A percentile compares a stretch with the other conserved stretches of the same genome.
Evolutionary conservation across 2,329 filamentous ascomycete species (phyloP).

Genomic region (Xylariaceae sp.): DNA sequence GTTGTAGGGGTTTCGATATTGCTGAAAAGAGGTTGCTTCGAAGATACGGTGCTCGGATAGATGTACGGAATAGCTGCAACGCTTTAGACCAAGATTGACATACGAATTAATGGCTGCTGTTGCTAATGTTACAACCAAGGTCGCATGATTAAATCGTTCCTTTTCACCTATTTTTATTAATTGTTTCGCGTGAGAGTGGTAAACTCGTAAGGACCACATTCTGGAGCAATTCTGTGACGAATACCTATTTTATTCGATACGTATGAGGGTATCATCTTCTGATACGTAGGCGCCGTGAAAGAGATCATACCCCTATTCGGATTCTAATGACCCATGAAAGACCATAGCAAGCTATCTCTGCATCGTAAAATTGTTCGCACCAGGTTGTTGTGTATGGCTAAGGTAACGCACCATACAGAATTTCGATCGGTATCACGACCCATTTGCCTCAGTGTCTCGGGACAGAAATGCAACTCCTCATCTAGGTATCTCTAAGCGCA

Average conservation of each 20-base stretch:
- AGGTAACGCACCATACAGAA: background rate
- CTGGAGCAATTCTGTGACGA: too few relatives aligned
- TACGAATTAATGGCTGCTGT: background rate
- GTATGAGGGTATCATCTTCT: too few relatives aligned
- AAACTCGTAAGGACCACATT: too few relatives aligned
- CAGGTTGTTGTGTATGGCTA: background rate
- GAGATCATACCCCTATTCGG: too few relatives aligned
- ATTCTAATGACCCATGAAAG: background rate
- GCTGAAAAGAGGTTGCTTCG: slow-evolving; percentile 1
- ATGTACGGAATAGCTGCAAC: background rate
- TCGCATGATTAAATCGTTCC: too few relatives aligned
- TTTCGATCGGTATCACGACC: background rate
- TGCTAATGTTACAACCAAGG: background rate
- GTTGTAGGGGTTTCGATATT: background rate
- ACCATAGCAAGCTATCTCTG: background rate
- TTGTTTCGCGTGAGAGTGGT: too few relatives aligned
- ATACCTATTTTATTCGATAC: too few relatives aligned
- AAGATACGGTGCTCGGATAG: slow-evolving; percentile 4
- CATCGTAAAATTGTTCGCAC: background rate
- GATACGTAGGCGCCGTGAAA: too few relatives aligned
- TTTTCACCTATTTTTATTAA: too few relatives aligned
- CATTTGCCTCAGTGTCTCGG: background rate
- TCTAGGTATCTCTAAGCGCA: background rate
- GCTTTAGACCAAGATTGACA: background rate
- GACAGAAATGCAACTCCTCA: background rate